These are phyloP conservation scores for Tympanopsis confertula DNA, from an alignment of 2,329 filamentous ascomycete species.

Conservation along the genomic window DNA sequence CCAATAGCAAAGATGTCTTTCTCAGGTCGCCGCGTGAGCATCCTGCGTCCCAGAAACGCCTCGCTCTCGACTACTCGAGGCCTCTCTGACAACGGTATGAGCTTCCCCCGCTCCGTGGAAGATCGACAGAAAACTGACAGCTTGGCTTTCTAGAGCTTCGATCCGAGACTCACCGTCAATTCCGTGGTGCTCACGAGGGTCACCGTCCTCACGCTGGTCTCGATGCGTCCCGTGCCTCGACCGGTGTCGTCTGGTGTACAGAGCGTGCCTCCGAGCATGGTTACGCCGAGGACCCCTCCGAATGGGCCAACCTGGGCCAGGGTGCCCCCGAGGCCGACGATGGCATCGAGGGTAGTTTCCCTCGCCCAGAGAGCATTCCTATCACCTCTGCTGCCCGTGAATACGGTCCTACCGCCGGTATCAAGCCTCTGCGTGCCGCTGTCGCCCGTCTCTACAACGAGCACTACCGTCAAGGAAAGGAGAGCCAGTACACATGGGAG, in stretches of 20 bases:
- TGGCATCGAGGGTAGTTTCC: conserved; percentile 80
- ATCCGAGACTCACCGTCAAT: conserved; percentile 78
- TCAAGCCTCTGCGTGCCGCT: conserved; percentile 78
- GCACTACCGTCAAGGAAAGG: conserved; percentile 77
- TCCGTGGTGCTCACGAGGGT: conserved; percentile 80
- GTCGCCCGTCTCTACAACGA: conserved; percentile 89
- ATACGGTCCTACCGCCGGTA: conserved; percentile 88
- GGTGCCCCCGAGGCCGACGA: conserved; percentile 90
- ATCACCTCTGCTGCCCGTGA: conserved; percentile 70
- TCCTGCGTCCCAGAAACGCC: background rate
- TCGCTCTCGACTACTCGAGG: background rate
- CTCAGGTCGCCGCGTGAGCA: conserved; percentile 1
- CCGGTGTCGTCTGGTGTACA: conserved; percentile 87
- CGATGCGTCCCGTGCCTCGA: conserved; percentile 76
- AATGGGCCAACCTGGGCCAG: conserved; percentile 90
- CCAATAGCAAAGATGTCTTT: background rate
- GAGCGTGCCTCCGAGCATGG: conserved; percentile 83
- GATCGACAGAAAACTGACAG: background rate
- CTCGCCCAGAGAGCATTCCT: conserved; percentile 67
- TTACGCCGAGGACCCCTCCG: conserved; percentile 67
- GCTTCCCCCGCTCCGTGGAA: background rate
- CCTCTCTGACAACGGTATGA: background rate
- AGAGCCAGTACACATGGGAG: conserved; percentile 88
- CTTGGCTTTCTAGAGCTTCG: conserved; percentile 62
- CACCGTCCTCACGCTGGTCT: conserved; percentile 85